Evolutionary conservation across 108 stramenopile genomes (phyloP), one percentile per base, ranked within the genome.

Genomic region (Nitzschia putrida): DNA sequence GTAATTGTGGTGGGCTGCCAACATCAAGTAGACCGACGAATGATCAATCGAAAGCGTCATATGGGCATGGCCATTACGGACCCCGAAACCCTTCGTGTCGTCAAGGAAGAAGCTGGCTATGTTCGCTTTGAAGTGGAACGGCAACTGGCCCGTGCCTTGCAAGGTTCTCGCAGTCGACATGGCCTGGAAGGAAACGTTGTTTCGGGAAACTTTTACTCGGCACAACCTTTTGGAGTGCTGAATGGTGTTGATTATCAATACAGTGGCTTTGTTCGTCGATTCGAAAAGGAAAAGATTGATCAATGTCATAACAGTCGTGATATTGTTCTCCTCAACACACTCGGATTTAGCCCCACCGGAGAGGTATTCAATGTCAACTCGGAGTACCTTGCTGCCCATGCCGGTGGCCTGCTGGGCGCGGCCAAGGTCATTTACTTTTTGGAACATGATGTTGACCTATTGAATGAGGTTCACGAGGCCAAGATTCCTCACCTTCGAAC

Each of bases 41-140:
- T 92, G 57, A 71, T 68, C 23, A 53, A 75, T 56, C 66, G 79
- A 7, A 69, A 73, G 7, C 80, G 81, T 7, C 80, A 73, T 44
- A 80, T 83, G 80, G 86, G 83, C n/a, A 72, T 95, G 22, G 75
- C 87, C 7, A 81, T 98, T 13, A 96, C 97, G 7, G 90, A 95
- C 73, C 68, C 81, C 44, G 88, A 91, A 34, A 83, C 87, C 7
- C 68, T 96, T 24, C 66, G 92, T 49, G 81, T 96, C 41, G 90
- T 95, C 20, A 95, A 96, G 70, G 97, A 96, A 76, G 96, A 95
- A 64, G 93, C 96, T 9, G 97, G 97, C 29, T 93, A 86, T 65
- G 95, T 95, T n/a, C 77, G 97, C 57, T 94, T 95, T 77, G 96
- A 97, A 71, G 94, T 98, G 56, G 97, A 98, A 67, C 72, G 94